phyloP scores from a whole-genome alignment of 805 yeast genomes.

The Kuraishia piskuri region DNA sequence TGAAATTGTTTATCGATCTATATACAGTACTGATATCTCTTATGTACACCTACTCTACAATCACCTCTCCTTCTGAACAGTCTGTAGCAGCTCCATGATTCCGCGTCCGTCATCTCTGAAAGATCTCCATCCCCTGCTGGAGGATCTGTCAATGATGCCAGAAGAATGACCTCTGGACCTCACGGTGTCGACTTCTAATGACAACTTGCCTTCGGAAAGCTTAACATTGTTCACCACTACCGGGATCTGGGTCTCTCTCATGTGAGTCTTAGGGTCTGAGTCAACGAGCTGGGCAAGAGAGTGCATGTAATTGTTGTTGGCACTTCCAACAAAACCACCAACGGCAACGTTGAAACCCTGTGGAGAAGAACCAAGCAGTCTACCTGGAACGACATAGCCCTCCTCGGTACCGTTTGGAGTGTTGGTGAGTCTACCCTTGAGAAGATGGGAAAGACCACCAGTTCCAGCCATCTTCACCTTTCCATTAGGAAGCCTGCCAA shows the following conservation, averaged over 20 bases:
- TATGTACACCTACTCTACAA: background rate
- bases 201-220: background rate
- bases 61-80: background rate
- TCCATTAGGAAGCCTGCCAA: slow-evolving; percentile 1
- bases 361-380: slow-evolving; percentile 41
- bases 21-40: background rate
- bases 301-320: background rate
- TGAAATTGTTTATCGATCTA: background rate
- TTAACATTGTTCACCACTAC: slow-evolving; percentile 3
- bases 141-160: background rate
- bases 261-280: slow-evolving; percentile 6
- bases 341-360: slow-evolving; percentile 39
- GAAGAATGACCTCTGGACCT: background rate
- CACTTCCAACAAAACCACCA: slow-evolving; percentile 35
- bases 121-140: background rate
- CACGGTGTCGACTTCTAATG: slow-evolving; percentile 1
- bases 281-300: slow-evolving; percentile 2
- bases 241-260: slow-evolving; percentile 6
- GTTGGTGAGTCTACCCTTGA: slow-evolving; percentile 59
- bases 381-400: slow-evolving; percentile 54
- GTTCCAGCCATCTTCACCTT: slow-evolving; percentile 43
- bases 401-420: slow-evolving; percentile 62
- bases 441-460: slow-evolving; percentile 67
- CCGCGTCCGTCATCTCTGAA: background rate
- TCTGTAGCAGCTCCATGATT: background rate